Percentiles rank a stretch among this genome's conserved stretches.
Evolutionary conservation across 495 filamentous ascomycete species (phyloP).

Genomic region (Umbilicaria muhlenbergii): DNA sequence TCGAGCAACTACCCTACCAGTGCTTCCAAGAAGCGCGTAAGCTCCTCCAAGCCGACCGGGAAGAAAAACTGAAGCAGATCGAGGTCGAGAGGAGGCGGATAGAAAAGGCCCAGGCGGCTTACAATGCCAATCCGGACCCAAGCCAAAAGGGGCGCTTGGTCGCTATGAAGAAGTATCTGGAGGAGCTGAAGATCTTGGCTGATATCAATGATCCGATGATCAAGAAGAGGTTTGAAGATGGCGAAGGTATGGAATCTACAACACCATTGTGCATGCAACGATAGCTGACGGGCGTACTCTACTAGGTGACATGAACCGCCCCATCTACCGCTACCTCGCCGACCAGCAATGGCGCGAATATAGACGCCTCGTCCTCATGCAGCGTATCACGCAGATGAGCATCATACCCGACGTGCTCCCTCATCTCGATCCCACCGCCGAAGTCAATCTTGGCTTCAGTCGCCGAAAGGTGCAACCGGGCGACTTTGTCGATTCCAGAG

Average conservation of each 20-base stretch:
- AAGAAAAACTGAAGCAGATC: slow-evolving; percentile 61
- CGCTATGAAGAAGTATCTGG: slow-evolving; percentile 59
- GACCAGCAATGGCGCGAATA: slow-evolving; percentile 77
- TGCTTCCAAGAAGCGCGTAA: slow-evolving; percentile 93
- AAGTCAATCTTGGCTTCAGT: slow-evolving; percentile 67
- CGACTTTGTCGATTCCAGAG: slow-evolving; percentile 52
- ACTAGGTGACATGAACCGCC: slow-evolving; percentile 85
- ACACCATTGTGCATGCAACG: not conserved
- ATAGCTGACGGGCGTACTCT: not conserved
- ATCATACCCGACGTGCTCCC: slow-evolving; percentile 90
- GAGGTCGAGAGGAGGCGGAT: slow-evolving; percentile 42
- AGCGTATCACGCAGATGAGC: slow-evolving; percentile 77
- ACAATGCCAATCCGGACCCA: slow-evolving; percentile 41
- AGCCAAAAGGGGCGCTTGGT: slow-evolving; percentile 47
- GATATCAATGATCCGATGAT: slow-evolving; percentile 94
- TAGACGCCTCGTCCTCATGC: slow-evolving; percentile 56
- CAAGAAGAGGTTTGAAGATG: slow-evolving; percentile 91
- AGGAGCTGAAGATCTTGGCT: slow-evolving; percentile 71
- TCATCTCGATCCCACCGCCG: slow-evolving; percentile 58
- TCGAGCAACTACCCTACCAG: slow-evolving; percentile 87
- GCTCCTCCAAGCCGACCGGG: slow-evolving; percentile 61
- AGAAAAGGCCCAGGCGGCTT: slow-evolving; percentile 38
- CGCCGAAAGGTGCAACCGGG: slow-evolving; percentile 53
- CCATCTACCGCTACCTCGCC: slow-evolving; percentile 85
- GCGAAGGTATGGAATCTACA: slow-evolving; percentile 43